A percentile compares a stretch with the other conserved stretches of the same genome.
Evolutionary conservation across 75 land plant genomes (phyloP).

Genomic region (Cryptomeria japonica): DNA sequence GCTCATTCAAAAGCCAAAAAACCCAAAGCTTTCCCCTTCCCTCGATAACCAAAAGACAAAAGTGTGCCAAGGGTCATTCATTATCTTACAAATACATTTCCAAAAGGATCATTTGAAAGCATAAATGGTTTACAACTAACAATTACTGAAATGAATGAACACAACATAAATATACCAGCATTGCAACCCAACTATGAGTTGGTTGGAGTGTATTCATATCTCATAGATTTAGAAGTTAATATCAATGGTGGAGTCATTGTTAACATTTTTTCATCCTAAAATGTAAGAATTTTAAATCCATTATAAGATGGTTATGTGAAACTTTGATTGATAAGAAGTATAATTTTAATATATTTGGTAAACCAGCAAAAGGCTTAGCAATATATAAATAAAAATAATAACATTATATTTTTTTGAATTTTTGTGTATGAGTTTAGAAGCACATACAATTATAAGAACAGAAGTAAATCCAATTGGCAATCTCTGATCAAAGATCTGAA

Average conservation of each 20-base stretch:
- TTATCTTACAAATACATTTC: neutral
- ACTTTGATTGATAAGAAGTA: neutral
- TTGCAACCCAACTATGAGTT: neutral
- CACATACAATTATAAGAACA: conserved; percentile 88
- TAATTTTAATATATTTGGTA: neutral
- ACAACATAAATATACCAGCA: neutral
- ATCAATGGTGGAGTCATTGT: neutral
- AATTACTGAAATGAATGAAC: neutral
- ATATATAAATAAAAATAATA: neutral
- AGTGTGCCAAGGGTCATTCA: neutral
- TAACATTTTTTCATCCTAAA: neutral
- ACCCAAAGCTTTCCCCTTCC: neutral
- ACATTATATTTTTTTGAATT: neutral
- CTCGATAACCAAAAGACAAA: neutral
- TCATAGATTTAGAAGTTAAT: neutral
- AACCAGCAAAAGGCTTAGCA: neutral
- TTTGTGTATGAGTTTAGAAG: neutral
- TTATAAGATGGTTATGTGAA: neutral
- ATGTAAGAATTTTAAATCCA: neutral
- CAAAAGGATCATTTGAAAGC: neutral
- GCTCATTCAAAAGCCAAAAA: neutral
- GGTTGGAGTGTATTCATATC: neutral
- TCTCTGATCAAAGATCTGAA: conserved; percentile 72
- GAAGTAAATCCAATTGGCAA: conserved; percentile 94
- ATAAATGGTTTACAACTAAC: neutral